These are phyloP conservation scores for Meyerozyma smithsonii DNA, from an alignment of 1,139 yeast genomes.

Conservation along the genomic window DNA sequence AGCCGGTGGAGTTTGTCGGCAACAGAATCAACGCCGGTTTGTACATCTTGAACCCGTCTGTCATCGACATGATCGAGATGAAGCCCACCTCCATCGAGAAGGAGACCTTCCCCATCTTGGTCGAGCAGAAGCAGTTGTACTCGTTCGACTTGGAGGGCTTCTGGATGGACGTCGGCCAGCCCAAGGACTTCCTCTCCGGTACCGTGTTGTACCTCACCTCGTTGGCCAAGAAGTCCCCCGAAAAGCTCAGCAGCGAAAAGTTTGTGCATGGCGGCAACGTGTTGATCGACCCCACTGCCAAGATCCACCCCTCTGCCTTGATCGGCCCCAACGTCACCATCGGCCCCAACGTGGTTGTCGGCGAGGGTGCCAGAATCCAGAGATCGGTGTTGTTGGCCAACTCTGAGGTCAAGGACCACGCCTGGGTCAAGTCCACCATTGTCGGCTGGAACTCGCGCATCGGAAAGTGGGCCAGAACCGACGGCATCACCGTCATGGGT, in stretches of 20 bases:
- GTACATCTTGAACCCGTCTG: constrained; percentile 94
- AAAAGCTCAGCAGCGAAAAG: constrained; percentile 59
- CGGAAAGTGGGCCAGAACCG: constrained; percentile 99
- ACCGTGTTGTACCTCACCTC: constrained; percentile 89
- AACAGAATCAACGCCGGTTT: constrained; percentile 97
- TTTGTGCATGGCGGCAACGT: constrained; percentile 91
- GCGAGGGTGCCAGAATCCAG: constrained; percentile 98
- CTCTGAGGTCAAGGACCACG: constrained; percentile 93
- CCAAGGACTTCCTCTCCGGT: constrained; percentile 98
- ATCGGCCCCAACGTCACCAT: constrained; percentile 98
- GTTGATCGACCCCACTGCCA: constrained; percentile 91
- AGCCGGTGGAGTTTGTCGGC: constrained; percentile 98
- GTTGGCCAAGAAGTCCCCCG: constrained; percentile 74
- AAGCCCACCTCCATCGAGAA: constrained; percentile 99
- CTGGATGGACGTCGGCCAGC: constrained; percentile 99
- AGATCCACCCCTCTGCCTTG: constrained; percentile 86
- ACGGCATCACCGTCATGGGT: constrained; percentile 96
- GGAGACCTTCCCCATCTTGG: constrained; percentile 98
- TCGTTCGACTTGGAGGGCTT: constrained; percentile 97
- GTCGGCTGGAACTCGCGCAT: constrained; percentile 99
- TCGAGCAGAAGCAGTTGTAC: constrained; percentile 82
- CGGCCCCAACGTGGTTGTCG: constrained; percentile 94
- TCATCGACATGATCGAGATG: constrained; percentile 92
- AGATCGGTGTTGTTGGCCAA: constrained; percentile 90
- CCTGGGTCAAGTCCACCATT: constrained; percentile 95